Base-by-base conservation (phyloP, 768 basidiomycete species). In the Cystobasidium ongulense region DNA sequence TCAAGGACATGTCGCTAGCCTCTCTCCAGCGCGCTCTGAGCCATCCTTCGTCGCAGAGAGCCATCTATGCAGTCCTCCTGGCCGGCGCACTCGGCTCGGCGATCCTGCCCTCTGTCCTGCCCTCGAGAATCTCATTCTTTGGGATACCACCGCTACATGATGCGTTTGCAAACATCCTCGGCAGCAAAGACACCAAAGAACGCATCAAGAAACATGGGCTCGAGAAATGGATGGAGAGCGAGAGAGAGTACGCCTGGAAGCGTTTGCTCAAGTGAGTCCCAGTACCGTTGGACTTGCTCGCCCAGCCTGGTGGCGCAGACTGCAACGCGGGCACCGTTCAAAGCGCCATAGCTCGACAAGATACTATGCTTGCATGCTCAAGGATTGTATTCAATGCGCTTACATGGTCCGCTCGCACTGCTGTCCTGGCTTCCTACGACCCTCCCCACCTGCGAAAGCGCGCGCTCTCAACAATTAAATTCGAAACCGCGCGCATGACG, bases 241-340 rank as follows among this genome's bases (percentile, higher is more conserved):
- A 71, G 54, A 71, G 43, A 54, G 41, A 59, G 11, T 71, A 71
- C 27, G 68, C 68, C 21, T 71, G 68, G 68, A 35, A 59, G 31
- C 3, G 68, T 5, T 54, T 71, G 25, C 43, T 71, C 23, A 43
- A 64, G 63, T 64, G 63, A 46, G 63, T 64, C n/a, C n/a, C n/a
- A n/a, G n/a, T n/a, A n/a, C n/a, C n/a, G n/a, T n/a, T n/a, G n/a
- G n/a, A n/a, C n/a, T n/a, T n/a, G n/a, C n/a, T n/a, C n/a, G n/a
- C n/a, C n/a, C n/a, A n/a, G n/a, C n/a, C n/a, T n/a, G n/a, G 57
- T 59, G 57, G 57, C 57, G 57, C 57, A n/a, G 11, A 59, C 15
- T n/a, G 21, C 13, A 11, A n/a, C 29, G 11, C 57, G 57, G 11
- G 27, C 57, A 59, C 13, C 43, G n/a, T 46, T n/a, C n/a, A n/a